Evolutionary conservation across 306 rosid species (phyloP).

Genomic region (Prunus persica): DNA sequence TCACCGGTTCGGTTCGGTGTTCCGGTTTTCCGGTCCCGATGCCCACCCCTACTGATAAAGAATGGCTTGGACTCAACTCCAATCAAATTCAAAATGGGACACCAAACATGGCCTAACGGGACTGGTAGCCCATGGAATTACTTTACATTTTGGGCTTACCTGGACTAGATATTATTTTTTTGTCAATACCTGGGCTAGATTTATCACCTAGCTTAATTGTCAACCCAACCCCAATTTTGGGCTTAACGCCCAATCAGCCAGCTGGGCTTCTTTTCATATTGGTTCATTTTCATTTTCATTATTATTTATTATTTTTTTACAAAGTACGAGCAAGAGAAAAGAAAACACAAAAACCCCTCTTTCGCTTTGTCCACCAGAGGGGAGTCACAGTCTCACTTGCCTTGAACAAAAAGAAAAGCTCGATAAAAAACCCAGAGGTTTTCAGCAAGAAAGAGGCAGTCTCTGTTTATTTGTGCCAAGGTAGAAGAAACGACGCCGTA

Average conservation of each 20-base stretch:
- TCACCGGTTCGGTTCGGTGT: too few relatives aligned
- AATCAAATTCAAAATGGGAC: too few relatives aligned
- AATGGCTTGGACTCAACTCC: too few relatives aligned
- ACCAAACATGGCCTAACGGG: too few relatives aligned
- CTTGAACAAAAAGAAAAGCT: constrained; percentile 39
- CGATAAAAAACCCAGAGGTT: neutral
- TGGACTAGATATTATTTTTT: too few relatives aligned
- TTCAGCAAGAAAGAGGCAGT: neutral
- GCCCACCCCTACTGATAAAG: too few relatives aligned
- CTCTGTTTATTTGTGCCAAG: neutral
- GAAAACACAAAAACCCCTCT: neutral
- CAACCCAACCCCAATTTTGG: neutral
- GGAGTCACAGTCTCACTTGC: neutral
- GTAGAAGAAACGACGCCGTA: constrained; percentile 11
- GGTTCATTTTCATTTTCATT: neutral
- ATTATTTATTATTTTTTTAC: too few relatives aligned
- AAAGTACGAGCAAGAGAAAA: neutral
- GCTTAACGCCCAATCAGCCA: neutral
- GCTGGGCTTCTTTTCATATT: neutral
- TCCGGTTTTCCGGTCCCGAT: too few relatives aligned
- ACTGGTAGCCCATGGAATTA: too few relatives aligned
- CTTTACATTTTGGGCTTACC: neutral
- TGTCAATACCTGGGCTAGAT: neutral
- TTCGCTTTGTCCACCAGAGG: neutral
- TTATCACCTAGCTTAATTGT: neutral